A percentile compares a stretch with the other conserved stretches of the same genome.
Evolutionary conservation across 805 yeast genomes (phyloP).

Genomic region (Saccharomycopsis olivae): DNA sequence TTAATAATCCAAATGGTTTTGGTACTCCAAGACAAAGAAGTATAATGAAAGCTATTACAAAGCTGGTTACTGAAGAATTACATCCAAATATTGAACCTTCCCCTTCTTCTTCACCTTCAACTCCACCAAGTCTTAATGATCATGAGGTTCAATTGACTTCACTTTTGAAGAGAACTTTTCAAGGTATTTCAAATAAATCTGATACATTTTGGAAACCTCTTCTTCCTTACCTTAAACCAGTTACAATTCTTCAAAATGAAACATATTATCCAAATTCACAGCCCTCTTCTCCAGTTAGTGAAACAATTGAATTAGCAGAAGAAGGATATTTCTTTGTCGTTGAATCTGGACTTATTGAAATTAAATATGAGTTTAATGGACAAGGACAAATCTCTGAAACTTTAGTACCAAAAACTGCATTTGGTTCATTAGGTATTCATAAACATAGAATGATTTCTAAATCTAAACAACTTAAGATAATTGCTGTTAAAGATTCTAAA

Average conservation of each 20-base stretch:
- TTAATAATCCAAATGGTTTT: constrained; percentile 13
- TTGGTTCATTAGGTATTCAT: constrained; percentile 45
- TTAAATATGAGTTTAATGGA: constrained; percentile 36
- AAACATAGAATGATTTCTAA: neutral
- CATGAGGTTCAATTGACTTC: neutral
- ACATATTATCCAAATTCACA: constrained; percentile 25
- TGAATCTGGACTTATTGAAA: constrained; percentile 35
- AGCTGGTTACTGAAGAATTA: constrained; percentile 9
- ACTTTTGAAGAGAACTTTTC: constrained; percentile 38
- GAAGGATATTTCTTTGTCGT: constrained; percentile 35
- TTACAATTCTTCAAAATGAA: constrained; percentile 34
- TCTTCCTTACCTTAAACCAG: constrained; percentile 39
- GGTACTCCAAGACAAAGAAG: constrained; percentile 16
- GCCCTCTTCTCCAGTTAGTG: neutral
- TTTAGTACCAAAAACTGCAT: constrained; percentile 63
- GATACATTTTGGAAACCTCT: constrained; percentile 51
- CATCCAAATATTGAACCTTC: neutral
- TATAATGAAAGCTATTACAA: constrained; percentile 16
- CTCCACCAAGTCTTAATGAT: neutral
- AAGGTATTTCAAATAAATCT: constrained; percentile 40
- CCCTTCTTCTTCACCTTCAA: neutral
- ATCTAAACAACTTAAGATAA: constrained; percentile 25
- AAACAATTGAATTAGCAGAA: constrained; percentile 9
- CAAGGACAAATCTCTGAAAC: constrained; percentile 34
- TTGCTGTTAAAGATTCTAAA: constrained; percentile 25